Base-by-base conservation (phyloP, 1,284 basidiomycete genomes). In the Naganishia albida region DNA sequence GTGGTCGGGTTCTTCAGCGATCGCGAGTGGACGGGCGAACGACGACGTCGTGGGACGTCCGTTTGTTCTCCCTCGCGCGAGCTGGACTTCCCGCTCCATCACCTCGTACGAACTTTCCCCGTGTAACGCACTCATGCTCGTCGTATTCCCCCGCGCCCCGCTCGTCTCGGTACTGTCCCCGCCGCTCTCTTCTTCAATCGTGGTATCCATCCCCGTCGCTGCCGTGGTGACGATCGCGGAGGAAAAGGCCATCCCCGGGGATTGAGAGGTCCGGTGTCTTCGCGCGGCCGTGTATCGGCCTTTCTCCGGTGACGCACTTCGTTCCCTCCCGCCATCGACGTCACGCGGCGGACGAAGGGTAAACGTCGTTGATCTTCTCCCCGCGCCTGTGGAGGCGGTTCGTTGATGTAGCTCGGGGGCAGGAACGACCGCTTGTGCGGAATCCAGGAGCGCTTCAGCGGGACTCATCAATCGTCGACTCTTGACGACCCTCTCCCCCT, bases 71-170 rank as follows among this genome's bases (percentile, higher is more conserved):
- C n/a, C n/a, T 18, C 57, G 57, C 6, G 34, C 38, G 16, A 46
- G 46, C 15, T 50, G 57, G 8, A 60, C 57, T 46, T 60, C 57
- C 48, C 46, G 34, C 42, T 60, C 57, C 57, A 60, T 60, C 1
- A 46, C 57, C n/a, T 60, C 57, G n/a, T 60, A 60, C 46, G 57
- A 60, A 15, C 57, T 60, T 18, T 50, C 57, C 26, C 49, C 57
- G 16, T 60, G 57, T 13, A 60, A n/a, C 26, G 20, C 57, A 38
- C 57, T 60, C 12, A 60, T 26, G 34, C 57, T 60, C 34, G 49
- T 60, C 25, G 46, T 60, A 4, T 46, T 26, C 46, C 23, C 46
- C 6, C 40, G 40, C 7, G 46, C 46, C 34, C 57, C 57, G 44
- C 57, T 60, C 7, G 44, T 60, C 34, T 60, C 57, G 23, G 44